A percentile compares a stretch with the other conserved stretches of the same genome.
These are phyloP conservation scores for Boletus subcaerulescens DNA, from an alignment of 768 basidiomycete species.

Conservation along the genomic window DNA sequence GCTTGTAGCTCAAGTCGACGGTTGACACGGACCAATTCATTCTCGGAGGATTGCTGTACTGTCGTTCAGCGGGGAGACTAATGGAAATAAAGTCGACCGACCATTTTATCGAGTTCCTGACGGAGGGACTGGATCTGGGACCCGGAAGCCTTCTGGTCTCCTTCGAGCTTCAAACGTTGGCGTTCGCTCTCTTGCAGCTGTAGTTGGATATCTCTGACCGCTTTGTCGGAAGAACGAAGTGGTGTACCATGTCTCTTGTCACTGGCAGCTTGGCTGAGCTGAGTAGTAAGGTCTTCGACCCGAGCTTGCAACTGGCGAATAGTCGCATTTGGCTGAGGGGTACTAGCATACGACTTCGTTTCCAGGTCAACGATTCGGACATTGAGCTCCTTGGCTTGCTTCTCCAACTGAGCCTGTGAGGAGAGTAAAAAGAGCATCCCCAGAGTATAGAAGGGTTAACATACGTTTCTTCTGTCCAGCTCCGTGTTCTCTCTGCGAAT, in stretches of 20 bases:
- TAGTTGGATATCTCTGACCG: conserved; percentile 48
- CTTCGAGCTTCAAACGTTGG: conserved; percentile 58
- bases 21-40: conserved; percentile 64
- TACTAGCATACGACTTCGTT: conserved; percentile 67
- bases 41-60: conserved; percentile 66
- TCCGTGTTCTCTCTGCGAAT: conserved; percentile 79
- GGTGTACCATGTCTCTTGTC: conserved; percentile 37
- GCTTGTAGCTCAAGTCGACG: conserved; percentile 77
- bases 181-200: conserved; percentile 63
- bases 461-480: conserved; percentile 73
- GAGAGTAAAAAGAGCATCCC: background rate
- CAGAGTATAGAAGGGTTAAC: conserved; percentile 7
- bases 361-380: conserved; percentile 81
- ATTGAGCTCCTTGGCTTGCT: conserved; percentile 81
- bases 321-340: conserved; percentile 53
- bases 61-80: conserved; percentile 2
- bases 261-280: conserved; percentile 41
- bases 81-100: conserved; percentile 33
- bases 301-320: conserved; percentile 64
- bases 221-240: conserved; percentile 45
- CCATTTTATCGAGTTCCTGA: conserved; percentile 57
- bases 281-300: conserved; percentile 64
- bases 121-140: conserved; percentile 55
- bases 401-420: conserved; percentile 73
- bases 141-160: conserved; percentile 61